Conservation (phyloP, 2,329 filamentous ascomycete genomes). For the Botrytis medusae region DNA sequence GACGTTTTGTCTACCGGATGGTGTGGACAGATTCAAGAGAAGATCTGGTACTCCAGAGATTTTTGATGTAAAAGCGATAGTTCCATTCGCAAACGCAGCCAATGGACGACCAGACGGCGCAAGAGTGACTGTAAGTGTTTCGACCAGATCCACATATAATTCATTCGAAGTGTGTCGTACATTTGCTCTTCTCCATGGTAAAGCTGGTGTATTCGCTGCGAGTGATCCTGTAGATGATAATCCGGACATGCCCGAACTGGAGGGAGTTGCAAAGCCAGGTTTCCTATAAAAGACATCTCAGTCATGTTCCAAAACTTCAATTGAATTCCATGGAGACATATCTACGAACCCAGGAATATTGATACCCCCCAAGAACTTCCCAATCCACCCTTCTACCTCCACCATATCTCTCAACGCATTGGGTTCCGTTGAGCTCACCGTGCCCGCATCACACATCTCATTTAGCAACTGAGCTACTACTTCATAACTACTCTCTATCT, state of each 20-base stretch:
- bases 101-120: conserved; percentile 87
- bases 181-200: conserved; percentile 89
- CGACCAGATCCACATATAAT: conserved; percentile 92
- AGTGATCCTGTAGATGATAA: conserved; percentile 38
- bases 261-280: conserved; percentile 36
- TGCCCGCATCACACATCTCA: conserved; percentile 94
- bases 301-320: background rate
- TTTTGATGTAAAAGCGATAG: conserved; percentile 91
- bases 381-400: conserved; percentile 86
- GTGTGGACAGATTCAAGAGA: conserved; percentile 74
- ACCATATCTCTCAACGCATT: conserved; percentile 91
- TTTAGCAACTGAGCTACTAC: conserved; percentile 88
- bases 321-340: background rate
- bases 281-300: conserved; percentile 29
- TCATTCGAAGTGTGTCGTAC: conserved; percentile 97
- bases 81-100: conserved; percentile 84
- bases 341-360: conserved; percentile 68
- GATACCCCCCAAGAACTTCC: conserved; percentile 84
- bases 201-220: conserved; percentile 50
- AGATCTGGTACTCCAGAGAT: conserved; percentile 93
- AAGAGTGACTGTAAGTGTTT: conserved; percentile 82
- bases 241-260: conserved; percentile 37
- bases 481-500: conserved; percentile 89
- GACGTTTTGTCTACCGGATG: conserved; percentile 77
- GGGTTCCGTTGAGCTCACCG: conserved; percentile 86